Percentiles rank a stretch among this genome's conserved stretches.
These are phyloP conservation scores for Xerocomellus dryophilus DNA, from an alignment of 768 basidiomycete species.

Conservation along the genomic window DNA sequence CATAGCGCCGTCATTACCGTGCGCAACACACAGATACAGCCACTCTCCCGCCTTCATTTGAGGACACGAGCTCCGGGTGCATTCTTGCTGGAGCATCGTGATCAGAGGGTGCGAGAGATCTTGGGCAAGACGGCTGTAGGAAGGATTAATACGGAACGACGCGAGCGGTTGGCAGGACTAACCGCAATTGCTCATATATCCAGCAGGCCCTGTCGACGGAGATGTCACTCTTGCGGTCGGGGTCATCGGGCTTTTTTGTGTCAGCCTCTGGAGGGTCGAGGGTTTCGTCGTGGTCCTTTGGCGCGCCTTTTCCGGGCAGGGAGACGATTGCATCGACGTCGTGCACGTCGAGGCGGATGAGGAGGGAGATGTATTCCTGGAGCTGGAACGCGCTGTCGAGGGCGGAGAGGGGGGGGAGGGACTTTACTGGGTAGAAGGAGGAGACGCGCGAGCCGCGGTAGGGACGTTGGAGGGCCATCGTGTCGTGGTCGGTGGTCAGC, in stretches of 20 bases:
- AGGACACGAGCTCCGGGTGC: constrained; percentile 81
- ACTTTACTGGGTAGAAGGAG: constrained; percentile 76
- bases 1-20: constrained; percentile 84
- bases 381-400: constrained; percentile 92
- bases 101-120: constrained; percentile 85
- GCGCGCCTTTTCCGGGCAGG: constrained; percentile 54
- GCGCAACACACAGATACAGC: constrained; percentile 94
- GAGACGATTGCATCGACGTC: constrained; percentile 81
- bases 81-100: constrained; percentile 81
- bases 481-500: constrained; percentile 18
- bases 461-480: constrained; percentile 65
- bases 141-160: not conserved
- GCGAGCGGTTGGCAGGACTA: constrained; percentile 6
- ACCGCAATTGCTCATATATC: constrained; percentile 72
- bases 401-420: constrained; percentile 62
- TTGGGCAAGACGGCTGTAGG: constrained; percentile 73
- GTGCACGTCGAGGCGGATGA: constrained; percentile 83
- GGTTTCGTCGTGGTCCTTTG: constrained; percentile 26
- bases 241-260: constrained; percentile 28
- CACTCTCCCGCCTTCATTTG: constrained; percentile 99
- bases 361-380: constrained; percentile 89
- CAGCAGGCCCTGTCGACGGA: constrained; percentile 80
- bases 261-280: constrained; percentile 31
- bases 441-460: constrained; percentile 75
- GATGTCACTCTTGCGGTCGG: constrained; percentile 42